Conservation (phyloP, 306 rosid species). For the Quercus suber region DNA sequence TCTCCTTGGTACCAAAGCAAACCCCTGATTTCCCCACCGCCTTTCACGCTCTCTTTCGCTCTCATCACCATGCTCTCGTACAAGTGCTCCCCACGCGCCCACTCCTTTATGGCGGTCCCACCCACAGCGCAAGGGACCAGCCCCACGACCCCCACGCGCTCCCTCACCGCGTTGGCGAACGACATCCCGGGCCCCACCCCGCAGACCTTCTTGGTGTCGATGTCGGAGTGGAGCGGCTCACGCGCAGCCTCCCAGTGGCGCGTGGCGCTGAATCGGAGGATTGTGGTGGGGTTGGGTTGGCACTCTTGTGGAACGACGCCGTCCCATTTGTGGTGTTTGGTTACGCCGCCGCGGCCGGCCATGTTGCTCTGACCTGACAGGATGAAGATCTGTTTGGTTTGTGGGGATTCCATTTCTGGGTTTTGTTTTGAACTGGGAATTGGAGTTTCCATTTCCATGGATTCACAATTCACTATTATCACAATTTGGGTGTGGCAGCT, state of each 20-base stretch:
- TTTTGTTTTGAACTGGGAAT: background rate
- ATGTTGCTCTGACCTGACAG: slow-evolving; percentile 93
- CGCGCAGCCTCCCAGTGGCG: slow-evolving; percentile 66
- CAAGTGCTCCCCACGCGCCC: slow-evolving; percentile 83
- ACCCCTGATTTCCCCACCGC: slow-evolving; percentile 47
- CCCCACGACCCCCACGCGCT: slow-evolving; percentile 35
- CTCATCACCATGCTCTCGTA: slow-evolving; percentile 76
- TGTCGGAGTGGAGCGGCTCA: slow-evolving; percentile 80
- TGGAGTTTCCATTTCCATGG: slow-evolving; percentile 17
- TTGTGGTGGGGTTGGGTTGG: slow-evolving; percentile 35
- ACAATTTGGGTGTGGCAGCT: no score
- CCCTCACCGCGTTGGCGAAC: slow-evolving; percentile 55
- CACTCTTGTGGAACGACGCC: slow-evolving; percentile 63
- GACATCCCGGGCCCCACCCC: slow-evolving; percentile 87
- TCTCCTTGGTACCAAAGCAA: slow-evolving; percentile 89
- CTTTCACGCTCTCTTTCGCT: slow-evolving; percentile 44
- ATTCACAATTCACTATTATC: background rate
- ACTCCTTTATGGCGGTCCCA: slow-evolving; percentile 75
- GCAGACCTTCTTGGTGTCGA: slow-evolving; percentile 53
- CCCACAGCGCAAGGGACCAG: slow-evolving; percentile 90
- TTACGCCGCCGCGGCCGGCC: slow-evolving; percentile 84
- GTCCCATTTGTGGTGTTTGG: slow-evolving; percentile 52
- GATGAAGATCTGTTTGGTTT: slow-evolving; percentile 58
- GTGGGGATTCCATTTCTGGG: background rate
- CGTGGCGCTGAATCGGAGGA: slow-evolving; percentile 53